A percentile compares a stretch with the other conserved stretches of the same genome.
phyloP scores from a whole-genome alignment of 345 rosid species.

The Populus deltoides region DNA sequence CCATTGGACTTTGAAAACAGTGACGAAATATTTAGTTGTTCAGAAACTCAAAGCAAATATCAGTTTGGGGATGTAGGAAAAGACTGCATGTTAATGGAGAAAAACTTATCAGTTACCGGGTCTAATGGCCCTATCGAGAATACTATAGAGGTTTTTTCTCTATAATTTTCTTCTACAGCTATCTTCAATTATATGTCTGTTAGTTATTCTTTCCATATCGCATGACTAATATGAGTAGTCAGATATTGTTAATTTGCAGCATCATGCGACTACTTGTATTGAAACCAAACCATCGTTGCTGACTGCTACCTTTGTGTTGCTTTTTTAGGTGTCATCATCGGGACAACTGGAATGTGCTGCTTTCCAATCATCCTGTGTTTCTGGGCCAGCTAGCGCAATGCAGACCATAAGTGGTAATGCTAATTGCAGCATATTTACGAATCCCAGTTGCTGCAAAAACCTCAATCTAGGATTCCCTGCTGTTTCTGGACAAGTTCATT shows the following conservation, averaged over 20 bases:
- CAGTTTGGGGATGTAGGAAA: constrained; percentile 36
- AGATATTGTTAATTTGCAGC: no score
- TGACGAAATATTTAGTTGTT: constrained; percentile 45
- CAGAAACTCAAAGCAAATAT: constrained; percentile 36
- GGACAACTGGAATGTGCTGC: constrained; percentile 41
- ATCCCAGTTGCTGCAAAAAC: constrained; percentile 41
- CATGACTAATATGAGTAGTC: neutral
- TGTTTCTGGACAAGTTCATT: constrained; percentile 45
- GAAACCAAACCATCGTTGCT: neutral
- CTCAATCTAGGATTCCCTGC: constrained; percentile 44
- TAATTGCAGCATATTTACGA: constrained; percentile 34
- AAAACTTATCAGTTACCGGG: constrained; percentile 37
- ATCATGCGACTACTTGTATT: no score
- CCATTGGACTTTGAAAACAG: constrained; percentile 44
- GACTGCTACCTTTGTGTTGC: constrained; percentile 10
- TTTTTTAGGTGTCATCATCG: constrained; percentile 49
- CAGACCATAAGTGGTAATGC: constrained; percentile 23
- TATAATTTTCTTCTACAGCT: neutral
- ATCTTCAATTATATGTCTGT: neutral
- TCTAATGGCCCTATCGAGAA: constrained; percentile 47
- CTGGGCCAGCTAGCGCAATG: constrained; percentile 23
- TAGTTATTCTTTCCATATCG: neutral
- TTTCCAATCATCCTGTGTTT: constrained; percentile 38
- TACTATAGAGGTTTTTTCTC: constrained; percentile 43
- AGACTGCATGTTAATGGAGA: constrained; percentile 39